phyloP scores from a whole-genome alignment of 306 rosid species.

The apple (Malus domestica) region ASM211411v1 NC_041798.1:8470501-8471000 shows the following conservation, averaged over 20 bases:
- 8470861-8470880: neutral
- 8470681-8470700: constrained; percentile 1
- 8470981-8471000: neutral
- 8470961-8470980: neutral
- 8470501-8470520: constrained; percentile 5
- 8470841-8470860: neutral
- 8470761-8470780: neutral
- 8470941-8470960: neutral
- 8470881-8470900: neutral
- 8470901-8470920: neutral
- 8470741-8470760: neutral
- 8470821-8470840: neutral
- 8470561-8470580: constrained; percentile 9
- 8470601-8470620: constrained; percentile 94
- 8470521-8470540: neutral
- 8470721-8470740: neutral
- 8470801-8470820: neutral
- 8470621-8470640: constrained; percentile 89
- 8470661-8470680: constrained; percentile 33
- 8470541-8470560: constrained; percentile 8
- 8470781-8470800: neutral
- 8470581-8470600: constrained; percentile 57
- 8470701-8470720: neutral
- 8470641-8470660: constrained; percentile 83
- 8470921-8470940: neutral